Percentiles rank a stretch among this genome's conserved stretches.
Evolutionary conservation across 1,284 basidiomycete species (phyloP).

Genomic region (Austroboletus sp.): DNA sequence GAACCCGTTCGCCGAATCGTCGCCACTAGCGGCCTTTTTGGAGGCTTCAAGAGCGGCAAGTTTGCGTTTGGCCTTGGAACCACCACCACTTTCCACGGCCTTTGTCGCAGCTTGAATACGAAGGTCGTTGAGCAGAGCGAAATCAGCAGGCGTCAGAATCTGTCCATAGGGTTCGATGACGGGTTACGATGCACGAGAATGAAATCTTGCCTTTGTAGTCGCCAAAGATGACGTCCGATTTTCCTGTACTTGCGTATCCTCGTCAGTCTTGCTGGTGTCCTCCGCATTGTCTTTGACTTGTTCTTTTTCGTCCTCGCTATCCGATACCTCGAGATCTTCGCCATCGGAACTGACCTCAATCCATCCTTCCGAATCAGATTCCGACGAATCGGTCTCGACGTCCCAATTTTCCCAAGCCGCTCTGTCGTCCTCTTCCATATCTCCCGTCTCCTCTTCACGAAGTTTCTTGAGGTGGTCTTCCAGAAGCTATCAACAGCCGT

Average conservation of each 20-base stretch:
- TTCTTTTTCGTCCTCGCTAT: conserved; percentile 74
- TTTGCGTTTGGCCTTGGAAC: conserved; percentile 81
- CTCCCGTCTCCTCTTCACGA: conserved; percentile 58
- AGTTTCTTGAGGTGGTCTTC: conserved; percentile 78
- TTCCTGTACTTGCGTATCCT: conserved; percentile 25
- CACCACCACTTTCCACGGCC: conserved; percentile 66
- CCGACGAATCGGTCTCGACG: conserved; percentile 67
- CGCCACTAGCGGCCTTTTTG: conserved; percentile 46
- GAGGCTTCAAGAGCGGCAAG: conserved; percentile 69
- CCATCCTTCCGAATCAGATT: conserved; percentile 75
- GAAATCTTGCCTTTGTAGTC: conserved; percentile 60
- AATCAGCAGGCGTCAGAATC: conserved; percentile 98
- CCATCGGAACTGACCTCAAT: conserved; percentile 75
- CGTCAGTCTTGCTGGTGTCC: conserved; percentile 25
- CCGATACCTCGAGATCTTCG: conserved; percentile 69
- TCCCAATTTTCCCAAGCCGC: conserved; percentile 91
- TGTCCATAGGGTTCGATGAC: conserved; percentile 28
- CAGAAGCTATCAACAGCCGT: conserved; percentile 52
- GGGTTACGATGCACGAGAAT: background rate
- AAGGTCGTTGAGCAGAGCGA: conserved; percentile 87
- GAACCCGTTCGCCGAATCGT: conserved; percentile 55
- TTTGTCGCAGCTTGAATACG: conserved; percentile 75
- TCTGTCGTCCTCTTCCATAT: conserved; percentile 56
- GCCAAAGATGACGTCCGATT: conserved; percentile 57
- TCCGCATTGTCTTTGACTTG: conserved; percentile 31